A percentile compares a stretch with the other conserved stretches of the same genome.
Conservation (phyloP, 129 eudicot species). For the Artemisia annua region DNA sequence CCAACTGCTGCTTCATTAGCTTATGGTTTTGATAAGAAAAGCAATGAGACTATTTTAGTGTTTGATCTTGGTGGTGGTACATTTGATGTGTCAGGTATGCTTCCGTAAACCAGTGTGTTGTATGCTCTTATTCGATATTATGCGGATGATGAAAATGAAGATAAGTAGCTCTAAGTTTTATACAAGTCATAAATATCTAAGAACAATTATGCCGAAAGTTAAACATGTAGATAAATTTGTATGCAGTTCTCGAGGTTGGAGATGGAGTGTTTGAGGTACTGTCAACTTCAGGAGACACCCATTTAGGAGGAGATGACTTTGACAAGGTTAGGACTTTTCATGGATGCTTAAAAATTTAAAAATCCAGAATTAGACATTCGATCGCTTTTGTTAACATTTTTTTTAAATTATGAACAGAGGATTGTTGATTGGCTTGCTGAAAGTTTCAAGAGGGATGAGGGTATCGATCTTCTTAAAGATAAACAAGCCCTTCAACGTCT, state of each 20-base stretch:
- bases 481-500: conserved; percentile 93
- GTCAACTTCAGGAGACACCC: conserved; percentile 93
- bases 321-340: conserved; percentile 56
- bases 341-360: too few relatives aligned
- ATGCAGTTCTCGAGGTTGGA: conserved; percentile 89
- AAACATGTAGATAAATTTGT: background rate
- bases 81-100: conserved; percentile 86
- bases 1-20: conserved; percentile 98
- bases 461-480: conserved; percentile 90
- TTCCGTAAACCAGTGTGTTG: background rate
- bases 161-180: background rate
- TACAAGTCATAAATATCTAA: background rate
- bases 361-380: background rate
- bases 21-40: conserved; percentile 87
- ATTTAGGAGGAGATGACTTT: conserved; percentile 89
- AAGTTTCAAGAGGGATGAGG: conserved; percentile 70
- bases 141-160: too few relatives aligned
- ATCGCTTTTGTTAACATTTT: background rate
- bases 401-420: conserved; percentile 41
- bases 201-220: too few relatives aligned
- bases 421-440: conserved; percentile 90
- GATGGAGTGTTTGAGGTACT: conserved; percentile 91
- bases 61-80: conserved; percentile 97
- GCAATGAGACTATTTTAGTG: conserved; percentile 74
- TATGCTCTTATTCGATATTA: background rate